A percentile compares a stretch with the other conserved stretches of the same genome.
phyloP scores from a whole-genome alignment of 495 filamentous ascomycete genomes.

The Tuber melanosporum region DNA sequence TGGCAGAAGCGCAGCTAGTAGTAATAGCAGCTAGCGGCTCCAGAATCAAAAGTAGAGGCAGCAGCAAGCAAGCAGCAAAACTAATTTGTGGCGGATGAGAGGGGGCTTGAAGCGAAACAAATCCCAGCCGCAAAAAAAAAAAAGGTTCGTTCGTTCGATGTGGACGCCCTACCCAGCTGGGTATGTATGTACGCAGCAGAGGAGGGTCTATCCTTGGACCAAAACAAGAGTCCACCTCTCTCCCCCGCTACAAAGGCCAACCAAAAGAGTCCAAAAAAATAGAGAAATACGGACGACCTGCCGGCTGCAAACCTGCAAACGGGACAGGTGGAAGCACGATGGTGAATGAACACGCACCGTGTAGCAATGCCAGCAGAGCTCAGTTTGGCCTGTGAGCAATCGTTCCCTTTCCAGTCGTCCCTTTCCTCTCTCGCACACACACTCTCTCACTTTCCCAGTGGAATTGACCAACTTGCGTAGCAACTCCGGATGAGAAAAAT shows the following conservation, averaged over 20 bases:
- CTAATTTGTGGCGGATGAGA: slow-evolving; percentile 26
- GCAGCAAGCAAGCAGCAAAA: slow-evolving; percentile 4
- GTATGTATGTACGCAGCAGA: slow-evolving; percentile 25
- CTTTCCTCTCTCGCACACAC: neutral
- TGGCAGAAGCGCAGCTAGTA: slow-evolving; percentile 22
- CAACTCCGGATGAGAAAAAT: slow-evolving; percentile 19
- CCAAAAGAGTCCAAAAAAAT: slow-evolving; percentile 1
- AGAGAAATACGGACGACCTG: neutral
- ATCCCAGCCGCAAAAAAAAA: slow-evolving; percentile 32
- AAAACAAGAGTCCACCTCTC: neutral
- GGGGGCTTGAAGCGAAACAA: slow-evolving; percentile 29
- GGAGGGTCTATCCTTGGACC: slow-evolving; percentile 11
- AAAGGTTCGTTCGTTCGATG: slow-evolving; percentile 9
- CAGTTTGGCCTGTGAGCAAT: slow-evolving; percentile 33
- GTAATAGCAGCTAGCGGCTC: slow-evolving; percentile 16
- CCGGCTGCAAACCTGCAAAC: slow-evolving; percentile 23
- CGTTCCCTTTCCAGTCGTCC: slow-evolving; percentile 22
- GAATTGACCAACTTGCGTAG: neutral
- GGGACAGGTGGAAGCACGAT: slow-evolving; percentile 32
- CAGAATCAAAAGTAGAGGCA: slow-evolving; percentile 17
- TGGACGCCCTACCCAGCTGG: slow-evolving; percentile 28
- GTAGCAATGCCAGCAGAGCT: slow-evolving; percentile 40
- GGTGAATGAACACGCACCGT: slow-evolving; percentile 33
- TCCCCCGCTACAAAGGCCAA: neutral
- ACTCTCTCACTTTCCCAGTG: neutral